These are phyloP conservation scores for Aspergillus cavernicola DNA, from an alignment of 495 filamentous ascomycete genomes.

Conservation along the genomic window DNA sequence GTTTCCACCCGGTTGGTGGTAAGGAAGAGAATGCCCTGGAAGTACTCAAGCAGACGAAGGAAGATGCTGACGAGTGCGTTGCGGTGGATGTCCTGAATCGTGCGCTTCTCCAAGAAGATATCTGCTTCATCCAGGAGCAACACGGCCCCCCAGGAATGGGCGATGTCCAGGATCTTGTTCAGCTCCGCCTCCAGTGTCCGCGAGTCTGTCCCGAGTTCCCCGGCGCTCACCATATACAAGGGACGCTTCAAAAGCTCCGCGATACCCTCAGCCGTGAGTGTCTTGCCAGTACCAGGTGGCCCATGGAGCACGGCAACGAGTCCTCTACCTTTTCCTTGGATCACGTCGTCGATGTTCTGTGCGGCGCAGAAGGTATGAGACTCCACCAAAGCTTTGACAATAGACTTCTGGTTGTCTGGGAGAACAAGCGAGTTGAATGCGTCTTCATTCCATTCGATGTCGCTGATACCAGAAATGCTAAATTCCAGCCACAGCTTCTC, in stretches of 20 bases:
- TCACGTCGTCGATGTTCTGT: conserved; percentile 79
- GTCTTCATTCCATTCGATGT: conserved; percentile 78
- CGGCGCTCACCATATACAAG: conserved; percentile 79
- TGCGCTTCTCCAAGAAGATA: conserved; percentile 73
- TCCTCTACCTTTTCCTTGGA: conserved; percentile 74
- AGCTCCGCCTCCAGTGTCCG: conserved; percentile 75
- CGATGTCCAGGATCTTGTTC: conserved; percentile 80
- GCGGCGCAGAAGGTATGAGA: conserved; percentile 78
- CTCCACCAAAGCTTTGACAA: conserved; percentile 76
- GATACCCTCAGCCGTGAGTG: conserved; percentile 83
- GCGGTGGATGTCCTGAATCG: conserved; percentile 65
- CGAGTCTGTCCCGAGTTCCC: conserved; percentile 78
- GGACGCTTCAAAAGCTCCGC: conserved; percentile 78
- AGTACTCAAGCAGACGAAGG: conserved; percentile 67
- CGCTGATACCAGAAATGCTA: conserved; percentile 74
- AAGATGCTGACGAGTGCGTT: conserved; percentile 79
- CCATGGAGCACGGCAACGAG: conserved; percentile 76
- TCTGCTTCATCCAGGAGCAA: conserved; percentile 76
- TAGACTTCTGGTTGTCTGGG: conserved; percentile 69
- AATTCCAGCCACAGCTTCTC: conserved; percentile 95
- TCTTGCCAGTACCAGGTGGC: conserved; percentile 85
- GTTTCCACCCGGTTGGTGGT: conserved; percentile 77
- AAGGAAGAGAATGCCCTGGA: conserved; percentile 77
- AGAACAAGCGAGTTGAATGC: conserved; percentile 78
- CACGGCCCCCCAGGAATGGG: conserved; percentile 82